Evolutionary conservation across 2,329 filamentous ascomycete species (phyloP).

Genomic region (Zopfia rhizophila): DNA sequence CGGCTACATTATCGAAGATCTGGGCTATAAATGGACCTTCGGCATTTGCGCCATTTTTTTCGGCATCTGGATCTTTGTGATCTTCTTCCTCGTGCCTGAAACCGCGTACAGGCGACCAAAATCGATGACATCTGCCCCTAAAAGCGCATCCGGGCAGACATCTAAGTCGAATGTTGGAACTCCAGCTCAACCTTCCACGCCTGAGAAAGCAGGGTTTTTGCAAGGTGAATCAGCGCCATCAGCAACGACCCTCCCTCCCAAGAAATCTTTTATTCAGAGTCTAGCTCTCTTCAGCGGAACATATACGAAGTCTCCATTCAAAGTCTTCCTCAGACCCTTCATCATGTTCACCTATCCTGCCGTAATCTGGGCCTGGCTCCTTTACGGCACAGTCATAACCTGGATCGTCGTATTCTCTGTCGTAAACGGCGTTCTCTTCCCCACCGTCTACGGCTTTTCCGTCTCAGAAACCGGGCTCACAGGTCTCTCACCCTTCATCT

Average conservation of each 20-base stretch:
- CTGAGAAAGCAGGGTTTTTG: background rate
- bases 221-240: background rate
- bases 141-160: no score
- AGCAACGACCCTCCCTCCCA: constrained; percentile 6
- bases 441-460: constrained; percentile 58
- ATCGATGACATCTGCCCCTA: no score
- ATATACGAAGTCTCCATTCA: constrained; percentile 44
- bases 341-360: constrained; percentile 51
- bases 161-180: no score
- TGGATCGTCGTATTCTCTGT: constrained; percentile 60
- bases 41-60: constrained; percentile 54
- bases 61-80: constrained; percentile 37
- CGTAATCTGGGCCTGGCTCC: constrained; percentile 51
- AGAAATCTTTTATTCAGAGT: constrained; percentile 38
- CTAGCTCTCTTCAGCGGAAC: constrained; percentile 43
- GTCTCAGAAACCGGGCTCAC: constrained; percentile 62
- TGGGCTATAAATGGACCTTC: constrained; percentile 55
- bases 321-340: constrained; percentile 48
- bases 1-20: constrained; percentile 53
- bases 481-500: constrained; percentile 62
- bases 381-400: constrained; percentile 57
- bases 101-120: constrained; percentile 38
- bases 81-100: constrained; percentile 45
- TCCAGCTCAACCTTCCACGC: no score
- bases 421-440: constrained; percentile 56